Percentiles rank a stretch among this genome's conserved stretches.
These are phyloP conservation scores for Sclerotinia sclerotiorum DNA, from an alignment of 2,329 filamentous ascomycete genomes.

Conservation along the genomic window DNA sequence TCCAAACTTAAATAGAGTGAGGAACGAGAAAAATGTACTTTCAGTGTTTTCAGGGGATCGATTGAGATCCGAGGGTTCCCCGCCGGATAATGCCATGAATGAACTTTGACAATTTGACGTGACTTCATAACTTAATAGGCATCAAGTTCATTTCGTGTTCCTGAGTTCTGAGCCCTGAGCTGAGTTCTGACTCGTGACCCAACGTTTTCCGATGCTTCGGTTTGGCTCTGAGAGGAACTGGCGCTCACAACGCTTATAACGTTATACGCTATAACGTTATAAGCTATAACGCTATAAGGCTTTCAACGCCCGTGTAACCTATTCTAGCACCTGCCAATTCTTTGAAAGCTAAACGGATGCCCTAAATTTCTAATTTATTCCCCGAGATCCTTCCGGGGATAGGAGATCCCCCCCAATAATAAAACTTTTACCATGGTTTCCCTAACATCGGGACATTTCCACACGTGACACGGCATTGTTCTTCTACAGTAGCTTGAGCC, in stretches of 20 bases:
- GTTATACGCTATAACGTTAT: background rate
- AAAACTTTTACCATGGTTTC: background rate
- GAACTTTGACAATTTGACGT: background rate
- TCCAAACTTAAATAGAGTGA: background rate
- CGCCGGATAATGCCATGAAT: background rate
- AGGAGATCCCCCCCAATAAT: constrained; percentile 6
- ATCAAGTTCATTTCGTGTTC: too few relatives aligned
- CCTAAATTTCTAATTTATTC: background rate
- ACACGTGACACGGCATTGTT: background rate
- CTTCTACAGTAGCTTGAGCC: background rate
- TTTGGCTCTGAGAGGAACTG: too few relatives aligned
- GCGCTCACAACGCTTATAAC: too few relatives aligned
- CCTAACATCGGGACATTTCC: background rate
- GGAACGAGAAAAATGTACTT: background rate
- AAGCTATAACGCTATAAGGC: too few relatives aligned
- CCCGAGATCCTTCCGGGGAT: background rate
- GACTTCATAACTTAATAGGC: background rate
- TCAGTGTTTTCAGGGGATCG: background rate
- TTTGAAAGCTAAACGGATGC: background rate
- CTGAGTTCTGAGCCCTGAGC: too few relatives aligned
- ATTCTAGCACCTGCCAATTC: background rate
- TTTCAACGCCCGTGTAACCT: too few relatives aligned
- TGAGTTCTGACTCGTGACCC: too few relatives aligned
- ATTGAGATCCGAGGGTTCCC: constrained; percentile 8
- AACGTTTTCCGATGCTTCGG: too few relatives aligned